phyloP scores from a whole-genome alignment of 345 rosid species.

The Melaleuca quinquenervia region DNA sequence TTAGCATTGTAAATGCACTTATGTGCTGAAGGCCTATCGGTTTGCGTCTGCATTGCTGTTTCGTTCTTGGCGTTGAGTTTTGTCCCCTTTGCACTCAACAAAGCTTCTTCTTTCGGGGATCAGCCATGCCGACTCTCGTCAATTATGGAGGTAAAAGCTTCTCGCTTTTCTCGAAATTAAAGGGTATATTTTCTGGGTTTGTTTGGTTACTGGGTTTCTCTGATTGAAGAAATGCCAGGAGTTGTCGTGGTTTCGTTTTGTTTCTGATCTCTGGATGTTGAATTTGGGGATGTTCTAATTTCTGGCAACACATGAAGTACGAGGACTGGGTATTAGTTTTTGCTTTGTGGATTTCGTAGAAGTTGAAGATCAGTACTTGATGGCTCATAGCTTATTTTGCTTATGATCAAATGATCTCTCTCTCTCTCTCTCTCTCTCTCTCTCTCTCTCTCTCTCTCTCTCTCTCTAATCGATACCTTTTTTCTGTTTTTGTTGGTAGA shows the following conservation, averaged over 20 bases:
- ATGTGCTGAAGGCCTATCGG: neutral
- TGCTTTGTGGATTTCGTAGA: neutral
- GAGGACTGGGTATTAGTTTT: neutral
- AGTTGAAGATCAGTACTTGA: neutral
- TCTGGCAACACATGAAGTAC: neutral
- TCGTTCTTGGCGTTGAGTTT: neutral
- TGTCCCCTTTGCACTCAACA: neutral
- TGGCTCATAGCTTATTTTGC: neutral
- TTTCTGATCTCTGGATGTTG: neutral
- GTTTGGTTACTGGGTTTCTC: neutral
- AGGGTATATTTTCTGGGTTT: neutral
- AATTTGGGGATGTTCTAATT: neutral
- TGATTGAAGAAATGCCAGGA: neutral
- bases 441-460: too few relatives aligned
- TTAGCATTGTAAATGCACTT: neutral
- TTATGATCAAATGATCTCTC: neutral
- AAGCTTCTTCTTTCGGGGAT: slow-evolving; percentile 8
- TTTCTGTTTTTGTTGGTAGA: neutral
- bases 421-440: neutral
- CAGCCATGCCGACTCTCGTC: slow-evolving; percentile 58
- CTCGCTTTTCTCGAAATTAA: neutral
- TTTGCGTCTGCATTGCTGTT: neutral
- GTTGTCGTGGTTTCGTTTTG: neutral
- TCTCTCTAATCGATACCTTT: neutral
- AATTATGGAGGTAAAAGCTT: slow-evolving; percentile 37